Base-by-base conservation (phyloP, 108 stramenopile genomes). In the Cyclostephanos invisitatus region DNA sequence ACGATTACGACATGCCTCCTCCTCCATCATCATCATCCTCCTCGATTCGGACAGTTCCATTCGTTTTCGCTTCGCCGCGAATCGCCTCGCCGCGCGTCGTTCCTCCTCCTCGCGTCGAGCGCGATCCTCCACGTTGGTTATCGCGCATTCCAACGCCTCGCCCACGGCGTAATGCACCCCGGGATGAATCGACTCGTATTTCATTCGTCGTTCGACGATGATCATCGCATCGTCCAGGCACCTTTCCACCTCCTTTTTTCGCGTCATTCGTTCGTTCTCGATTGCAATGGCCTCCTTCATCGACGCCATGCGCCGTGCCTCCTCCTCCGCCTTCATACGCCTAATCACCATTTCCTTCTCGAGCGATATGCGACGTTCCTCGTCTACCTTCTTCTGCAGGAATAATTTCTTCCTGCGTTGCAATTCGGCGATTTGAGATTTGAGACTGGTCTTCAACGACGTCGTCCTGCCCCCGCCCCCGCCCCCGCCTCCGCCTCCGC, bases 391-490 rank as follows among this genome's bases (percentile, higher is more conserved):
- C 65, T 73, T 74, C 22, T 48, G 83, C 0, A 84, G 46, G 29
- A 56, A 56, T 71, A 78, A 51, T 24, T 62, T 55, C 66, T 79
- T 79, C 22, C 70, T 71, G 50, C 75, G 81, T 35, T 89, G 85
- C 62, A 89, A 70, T 32, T 62, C 44, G 28, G 83, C 83, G 61
- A 89, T 87, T 70, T 89, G 83, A 42, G 84, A 78, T 65, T 89
- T 89, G 28, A 87, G 72, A 70, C 78, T 70, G 22, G 81, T 70
- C 75, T 84, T 86, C 27, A 54, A 12, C 53, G 53, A 15, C 44
- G 2, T 46, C n/a, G n/a, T n/a, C n/a, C n/a, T n/a, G n/a, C n/a
- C n/a, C n/a, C n/a, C n/a, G n/a, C n/a, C n/a, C n/a, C n/a, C n/a
- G n/a, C n/a, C n/a, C n/a, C n/a, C n/a, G n/a, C n/a, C n/a, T n/a